Percentiles rank a stretch among this genome's conserved stretches.
phyloP scores from a whole-genome alignment of 139 green algal species.

The Tetraselmis chui region DNA sequence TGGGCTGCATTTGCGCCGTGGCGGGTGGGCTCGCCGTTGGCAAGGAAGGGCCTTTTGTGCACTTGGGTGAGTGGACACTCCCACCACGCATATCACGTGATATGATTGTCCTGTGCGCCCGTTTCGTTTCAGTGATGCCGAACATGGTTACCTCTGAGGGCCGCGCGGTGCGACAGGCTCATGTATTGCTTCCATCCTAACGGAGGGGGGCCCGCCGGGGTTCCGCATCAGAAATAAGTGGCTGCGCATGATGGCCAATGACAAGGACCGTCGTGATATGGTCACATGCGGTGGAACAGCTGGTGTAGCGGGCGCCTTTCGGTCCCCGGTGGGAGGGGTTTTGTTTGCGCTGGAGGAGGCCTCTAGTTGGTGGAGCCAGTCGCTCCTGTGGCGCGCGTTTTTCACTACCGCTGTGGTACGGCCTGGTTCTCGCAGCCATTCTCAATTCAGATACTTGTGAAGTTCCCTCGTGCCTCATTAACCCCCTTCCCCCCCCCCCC shows the following conservation, averaged over 20 bases:
- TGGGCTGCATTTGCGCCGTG: slow-evolving; percentile 53
- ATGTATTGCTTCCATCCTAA: slow-evolving; percentile 8
- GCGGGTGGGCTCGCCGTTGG: slow-evolving; percentile 70
- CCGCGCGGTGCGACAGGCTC: slow-evolving; percentile 22
- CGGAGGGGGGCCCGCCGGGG: background rate
- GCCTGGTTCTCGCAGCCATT: no score
- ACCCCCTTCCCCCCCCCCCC: background rate
- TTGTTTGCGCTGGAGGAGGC: slow-evolving; percentile 84
- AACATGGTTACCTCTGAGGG: no score
- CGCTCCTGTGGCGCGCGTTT: slow-evolving; percentile 70
- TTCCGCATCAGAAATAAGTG: background rate
- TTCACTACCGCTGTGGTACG: slow-evolving; percentile 67
- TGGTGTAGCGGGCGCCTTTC: slow-evolving; percentile 75
- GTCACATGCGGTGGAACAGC: slow-evolving; percentile 65
- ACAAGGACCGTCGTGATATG: slow-evolving; percentile 62
- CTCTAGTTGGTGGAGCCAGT: slow-evolving; percentile 57
- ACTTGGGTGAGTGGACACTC: slow-evolving; percentile 48
- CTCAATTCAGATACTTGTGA: background rate
- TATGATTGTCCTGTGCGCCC: no score
- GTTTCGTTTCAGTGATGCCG: slow-evolving; percentile 50
- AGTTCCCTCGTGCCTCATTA: background rate
- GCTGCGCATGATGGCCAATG: slow-evolving; percentile 34
- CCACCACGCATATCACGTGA: no score
- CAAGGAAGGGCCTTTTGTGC: slow-evolving; percentile 81
- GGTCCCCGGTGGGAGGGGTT: slow-evolving; percentile 71